phyloP scores from a whole-genome alignment of 2,329 filamentous ascomycete species.

The Cordyceps javanica region DNA sequence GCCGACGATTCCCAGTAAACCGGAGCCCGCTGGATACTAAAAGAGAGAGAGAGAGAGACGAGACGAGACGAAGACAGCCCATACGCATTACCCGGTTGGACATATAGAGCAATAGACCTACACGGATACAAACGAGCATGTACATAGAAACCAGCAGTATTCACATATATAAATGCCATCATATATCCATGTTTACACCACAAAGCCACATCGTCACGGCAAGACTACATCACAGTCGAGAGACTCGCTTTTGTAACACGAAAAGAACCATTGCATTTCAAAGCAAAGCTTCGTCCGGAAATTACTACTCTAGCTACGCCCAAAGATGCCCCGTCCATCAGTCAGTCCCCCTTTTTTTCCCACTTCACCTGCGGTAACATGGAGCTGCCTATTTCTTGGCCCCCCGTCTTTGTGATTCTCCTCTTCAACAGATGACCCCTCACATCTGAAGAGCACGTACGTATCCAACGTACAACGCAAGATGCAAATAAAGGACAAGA shows the following conservation, averaged over 20 bases:
- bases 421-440: background rate
- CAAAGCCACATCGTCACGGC: background rate
- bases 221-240: background rate
- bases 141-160: background rate
- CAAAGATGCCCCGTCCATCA: background rate
- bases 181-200: background rate
- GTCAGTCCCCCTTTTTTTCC: background rate
- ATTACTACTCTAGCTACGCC: conserved; percentile 10
- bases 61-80: background rate
- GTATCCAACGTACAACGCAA: conserved; percentile 7
- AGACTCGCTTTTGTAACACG: background rate
- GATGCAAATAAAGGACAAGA: background rate
- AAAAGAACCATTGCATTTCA: conserved; percentile 1
- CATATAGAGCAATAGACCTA: background rate
- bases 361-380: background rate
- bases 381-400: background rate
- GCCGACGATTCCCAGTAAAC: conserved; percentile 40
- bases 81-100: too few relatives aligned
- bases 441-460: conserved; percentile 5
- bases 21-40: conserved; percentile 48
- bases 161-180: background rate
- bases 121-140: background rate
- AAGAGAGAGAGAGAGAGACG: background rate
- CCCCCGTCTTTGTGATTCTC: background rate
- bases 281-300: conserved; percentile 9